Base-by-base conservation (phyloP, 345 rosid species). In the Ceriops tagal region DNA sequence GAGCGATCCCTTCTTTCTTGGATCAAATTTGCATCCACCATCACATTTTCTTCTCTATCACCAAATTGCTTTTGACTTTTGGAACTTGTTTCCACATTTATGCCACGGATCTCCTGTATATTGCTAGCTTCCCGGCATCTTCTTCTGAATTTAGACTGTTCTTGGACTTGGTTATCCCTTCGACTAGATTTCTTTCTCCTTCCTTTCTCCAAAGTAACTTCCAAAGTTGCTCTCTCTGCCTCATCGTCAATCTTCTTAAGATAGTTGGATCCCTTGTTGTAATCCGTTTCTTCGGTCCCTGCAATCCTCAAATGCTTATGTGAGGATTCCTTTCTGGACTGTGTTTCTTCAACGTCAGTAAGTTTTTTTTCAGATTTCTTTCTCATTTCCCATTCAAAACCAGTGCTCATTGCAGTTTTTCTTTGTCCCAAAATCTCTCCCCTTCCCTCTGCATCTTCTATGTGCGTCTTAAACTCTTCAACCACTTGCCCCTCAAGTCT, bases 321-420 rank as follows among this genome's bases (percentile, higher is more conserved):
- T 16, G 85, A 81, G 31, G 70, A 75, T 73, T 85, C 85, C 61
- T 78, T 81, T 57, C 69, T 78, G 61, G 80, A 86, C 69, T 75
- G 74, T 49, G 55, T 35, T 78, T 79, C 87, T 73, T 79, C 85
- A 64, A 60, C 32, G 65, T 83, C 87, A 77, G 71, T 70, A 65
- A 87, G 84, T 71, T 81, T 85, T 81, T 89, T 89, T 80, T 89
- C 96, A 11, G 89, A 85, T 56, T 77, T 87, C 79, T 87, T 87
- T 70, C 87, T 84, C 85, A 79, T 74, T 73, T 82, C 89, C 92
- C 89, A 81, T 26, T 80, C 82, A 35, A 75, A 71, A 74, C 47
- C 51, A 16, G 51, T 76, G 37, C 81, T 79, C 59, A 65, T 57
- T 58, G 68, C 49, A 68, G 60, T 53, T 66, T 60, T 65, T 39